Evolutionary conservation across 805 yeast species (phyloP).

Genomic region (Wickerhamiella musiphila): DNA sequence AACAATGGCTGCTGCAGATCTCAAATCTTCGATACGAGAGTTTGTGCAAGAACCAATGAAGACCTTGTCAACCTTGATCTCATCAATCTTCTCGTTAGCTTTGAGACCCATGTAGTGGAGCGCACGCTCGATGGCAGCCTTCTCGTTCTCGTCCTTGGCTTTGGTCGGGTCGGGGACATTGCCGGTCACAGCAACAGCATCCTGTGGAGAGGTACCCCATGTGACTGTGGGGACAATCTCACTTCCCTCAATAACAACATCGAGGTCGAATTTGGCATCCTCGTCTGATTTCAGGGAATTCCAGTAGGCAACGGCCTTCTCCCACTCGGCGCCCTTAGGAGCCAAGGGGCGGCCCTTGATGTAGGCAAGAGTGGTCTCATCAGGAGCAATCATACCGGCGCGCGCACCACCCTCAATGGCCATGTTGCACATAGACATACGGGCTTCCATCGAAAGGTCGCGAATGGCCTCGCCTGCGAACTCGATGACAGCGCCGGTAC

Average conservation of each 20-base stretch:
- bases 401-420: slow-evolving; percentile 98
- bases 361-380: slow-evolving; percentile 72
- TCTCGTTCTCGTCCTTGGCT: slow-evolving; percentile 43
- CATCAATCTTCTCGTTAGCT: slow-evolving; percentile 63
- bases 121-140: slow-evolving; percentile 79
- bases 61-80: slow-evolving; percentile 75
- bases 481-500: slow-evolving; percentile 93
- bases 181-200: slow-evolving; percentile 87
- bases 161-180: slow-evolving; percentile 78
- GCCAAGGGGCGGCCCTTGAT: slow-evolving; percentile 88
- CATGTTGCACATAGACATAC: slow-evolving; percentile 99
- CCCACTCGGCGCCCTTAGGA: slow-evolving; percentile 90
- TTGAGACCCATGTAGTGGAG: slow-evolving; percentile 79
- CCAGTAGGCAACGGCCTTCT: slow-evolving; percentile 87
- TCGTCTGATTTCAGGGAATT: slow-evolving; percentile 70
- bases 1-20: slow-evolving; percentile 88
- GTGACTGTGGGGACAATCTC: slow-evolving; percentile 93
- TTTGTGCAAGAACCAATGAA: slow-evolving; percentile 98
- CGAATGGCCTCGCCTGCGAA: slow-evolving; percentile 93
- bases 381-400: slow-evolving; percentile 98
- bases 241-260: slow-evolving; percentile 58
- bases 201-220: slow-evolving; percentile 99
- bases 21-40: slow-evolving; percentile 89
- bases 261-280: slow-evolving; percentile 78
- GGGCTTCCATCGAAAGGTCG: slow-evolving; percentile 82